Conservation (phyloP, 1,139 yeast genomes). For the Nakaseomyces nivariensis region DNA sequence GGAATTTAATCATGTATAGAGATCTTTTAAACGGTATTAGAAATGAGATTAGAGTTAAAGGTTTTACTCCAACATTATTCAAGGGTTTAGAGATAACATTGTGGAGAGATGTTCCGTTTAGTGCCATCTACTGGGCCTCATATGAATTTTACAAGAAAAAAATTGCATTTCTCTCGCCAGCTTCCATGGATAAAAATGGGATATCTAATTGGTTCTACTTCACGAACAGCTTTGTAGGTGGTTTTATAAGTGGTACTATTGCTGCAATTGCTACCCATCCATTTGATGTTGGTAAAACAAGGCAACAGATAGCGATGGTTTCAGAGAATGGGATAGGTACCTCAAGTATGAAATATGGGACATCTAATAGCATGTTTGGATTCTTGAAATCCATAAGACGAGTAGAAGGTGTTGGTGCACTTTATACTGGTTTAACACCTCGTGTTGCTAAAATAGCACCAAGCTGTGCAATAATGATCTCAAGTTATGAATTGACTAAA, state of each 20-base stretch:
- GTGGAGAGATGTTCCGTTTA: slow-evolving; percentile 97
- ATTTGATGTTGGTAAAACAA: slow-evolving; percentile 93
- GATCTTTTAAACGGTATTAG: slow-evolving; percentile 49
- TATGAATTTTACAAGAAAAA: slow-evolving; percentile 44
- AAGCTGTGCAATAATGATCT: slow-evolving; percentile 96
- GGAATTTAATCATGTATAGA: slow-evolving; percentile 31
- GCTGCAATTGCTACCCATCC: slow-evolving; percentile 90
- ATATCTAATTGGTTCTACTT: slow-evolving; percentile 47
- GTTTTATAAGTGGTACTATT: slow-evolving; percentile 72
- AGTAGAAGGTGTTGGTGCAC: slow-evolving; percentile 66
- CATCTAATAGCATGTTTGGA: slow-evolving; percentile 43
- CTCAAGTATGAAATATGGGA: slow-evolving; percentile 5
- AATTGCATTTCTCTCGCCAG: slow-evolving; percentile 9
- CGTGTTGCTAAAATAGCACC: slow-evolving; percentile 89
- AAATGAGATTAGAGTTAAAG: slow-evolving; percentile 37
- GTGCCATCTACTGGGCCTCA: slow-evolving; percentile 89
- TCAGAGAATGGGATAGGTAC: slow-evolving; percentile 6
- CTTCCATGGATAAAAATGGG: slow-evolving; percentile 9
- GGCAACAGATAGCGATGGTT: slow-evolving; percentile 57
- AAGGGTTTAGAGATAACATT: slow-evolving; percentile 79
- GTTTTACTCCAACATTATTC: slow-evolving; percentile 63
- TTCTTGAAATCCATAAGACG: slow-evolving; percentile 52
- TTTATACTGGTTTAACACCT: slow-evolving; percentile 79
- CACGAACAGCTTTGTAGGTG: slow-evolving; percentile 67
- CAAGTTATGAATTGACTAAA: slow-evolving; percentile 87